Evolutionary conservation across 768 basidiomycete genomes (phyloP).

Genomic region (Leccinum aurantiacum): DNA sequence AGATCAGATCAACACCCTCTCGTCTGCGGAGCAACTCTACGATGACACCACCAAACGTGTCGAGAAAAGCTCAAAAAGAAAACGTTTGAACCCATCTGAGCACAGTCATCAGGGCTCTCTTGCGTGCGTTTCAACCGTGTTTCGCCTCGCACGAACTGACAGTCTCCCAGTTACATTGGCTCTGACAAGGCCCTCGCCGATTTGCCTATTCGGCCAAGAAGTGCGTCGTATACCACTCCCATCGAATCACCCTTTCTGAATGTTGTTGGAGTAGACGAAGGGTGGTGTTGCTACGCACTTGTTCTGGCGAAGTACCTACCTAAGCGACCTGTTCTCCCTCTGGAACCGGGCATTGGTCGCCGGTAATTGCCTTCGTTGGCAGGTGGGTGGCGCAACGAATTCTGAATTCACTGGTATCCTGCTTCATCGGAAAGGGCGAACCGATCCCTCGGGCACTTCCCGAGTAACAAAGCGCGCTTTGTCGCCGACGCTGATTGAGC

Average conservation of each 20-base stretch:
- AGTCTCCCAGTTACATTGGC: conserved; percentile 68
- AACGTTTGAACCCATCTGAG: conserved; percentile 82
- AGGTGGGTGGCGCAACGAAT: conserved; percentile 48
- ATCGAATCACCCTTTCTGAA: neutral
- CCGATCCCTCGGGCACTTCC: neutral
- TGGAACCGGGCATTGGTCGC: conserved; percentile 88
- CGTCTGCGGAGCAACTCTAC: conserved; percentile 22
- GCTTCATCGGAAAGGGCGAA: neutral
- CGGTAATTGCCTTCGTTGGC: conserved; percentile 90
- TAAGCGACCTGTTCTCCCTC: conserved; percentile 93
- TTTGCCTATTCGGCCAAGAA: conserved; percentile 88
- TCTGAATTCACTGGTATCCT: conserved; percentile 12
- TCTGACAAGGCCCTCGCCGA: conserved; percentile 98
- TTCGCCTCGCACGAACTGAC: neutral
- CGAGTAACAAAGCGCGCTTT: conserved; percentile 1
- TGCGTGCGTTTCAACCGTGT: conserved; percentile 47
- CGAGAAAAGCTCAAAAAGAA: conserved; percentile 57
- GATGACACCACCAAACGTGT: conserved; percentile 45
- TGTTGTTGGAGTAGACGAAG: conserved; percentile 69
- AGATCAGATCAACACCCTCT: conserved; percentile 35
- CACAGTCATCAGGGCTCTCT: conserved; percentile 98
- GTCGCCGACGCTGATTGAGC: conserved; percentile 9
- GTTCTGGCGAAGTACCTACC: conserved; percentile 91
- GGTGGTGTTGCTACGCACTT: conserved; percentile 84
- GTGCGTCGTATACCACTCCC: conserved; percentile 33